Evolutionary conservation across 371 early-diverging fungal genomes (phyloP).

Genomic region (Amoeboaphelidium protococcarum): DNA sequence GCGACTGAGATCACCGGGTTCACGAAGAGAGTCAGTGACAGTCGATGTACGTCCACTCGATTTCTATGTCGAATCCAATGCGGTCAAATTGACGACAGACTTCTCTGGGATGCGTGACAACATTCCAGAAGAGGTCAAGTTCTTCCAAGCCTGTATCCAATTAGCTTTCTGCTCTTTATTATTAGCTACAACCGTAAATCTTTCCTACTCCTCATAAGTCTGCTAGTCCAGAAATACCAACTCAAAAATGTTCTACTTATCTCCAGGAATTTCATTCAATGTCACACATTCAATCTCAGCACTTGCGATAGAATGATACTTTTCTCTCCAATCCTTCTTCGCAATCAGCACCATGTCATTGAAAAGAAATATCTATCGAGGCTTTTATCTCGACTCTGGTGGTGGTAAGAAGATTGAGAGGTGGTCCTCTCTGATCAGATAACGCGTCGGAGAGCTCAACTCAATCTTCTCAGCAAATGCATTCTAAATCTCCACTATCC

Average conservation of each 20-base stretch:
- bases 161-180: neutral
- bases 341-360: slow-evolving; percentile 20
- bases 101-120: no score
- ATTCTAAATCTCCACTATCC: slow-evolving; percentile 13
- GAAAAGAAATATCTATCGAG: slow-evolving; percentile 17
- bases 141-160: neutral
- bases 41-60: no score
- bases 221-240: no score
- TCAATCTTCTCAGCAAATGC: slow-evolving; percentile 16
- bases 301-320: slow-evolving; percentile 3
- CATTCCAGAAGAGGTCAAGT: no score
- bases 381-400: slow-evolving; percentile 8
- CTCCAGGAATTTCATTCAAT: neutral
- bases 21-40: no score
- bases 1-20: no score
- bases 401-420: slow-evolving; percentile 6
- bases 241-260: neutral
- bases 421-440: slow-evolving; percentile 18
- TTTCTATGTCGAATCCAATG: no score
- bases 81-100: no score
- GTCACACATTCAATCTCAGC: neutral
- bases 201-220: neutral
- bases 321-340: slow-evolving; percentile 20
- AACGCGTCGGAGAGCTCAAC: slow-evolving; percentile 15
- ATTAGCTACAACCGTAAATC: no score